Conservation (phyloP, 169 alveolate genomes). For the Cryptosporidium sp. region DNA sequence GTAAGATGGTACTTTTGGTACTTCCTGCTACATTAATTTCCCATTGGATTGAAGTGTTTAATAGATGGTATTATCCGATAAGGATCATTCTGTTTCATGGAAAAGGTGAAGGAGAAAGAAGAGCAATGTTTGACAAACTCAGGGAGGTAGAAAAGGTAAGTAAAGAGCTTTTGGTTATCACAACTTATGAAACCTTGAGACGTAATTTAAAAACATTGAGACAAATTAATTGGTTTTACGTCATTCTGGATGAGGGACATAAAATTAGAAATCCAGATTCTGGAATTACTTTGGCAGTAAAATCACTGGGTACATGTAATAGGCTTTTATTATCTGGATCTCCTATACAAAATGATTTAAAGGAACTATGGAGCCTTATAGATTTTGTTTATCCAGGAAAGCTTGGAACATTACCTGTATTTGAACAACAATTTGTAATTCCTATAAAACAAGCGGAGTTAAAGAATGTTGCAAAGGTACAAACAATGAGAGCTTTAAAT, state of each 20-base stretch:
- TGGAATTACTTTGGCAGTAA: constrained; percentile 87
- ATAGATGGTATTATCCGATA: constrained; percentile 76
- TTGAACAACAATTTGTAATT: constrained; percentile 84
- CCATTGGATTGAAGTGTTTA: constrained; percentile 81
- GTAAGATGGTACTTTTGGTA: constrained; percentile 78
- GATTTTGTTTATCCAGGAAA: constrained; percentile 94
- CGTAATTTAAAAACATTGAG: constrained; percentile 75
- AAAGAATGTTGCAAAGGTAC: constrained; percentile 54
- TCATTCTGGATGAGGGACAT: constrained; percentile 95
- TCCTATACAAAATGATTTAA: constrained; percentile 92
- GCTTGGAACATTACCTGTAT: constrained; percentile 87
- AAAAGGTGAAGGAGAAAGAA: constrained; percentile 49
- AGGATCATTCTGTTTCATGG: constrained; percentile 18
- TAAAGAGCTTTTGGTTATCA: constrained; percentile 65
- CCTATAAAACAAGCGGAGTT: constrained; percentile 77
- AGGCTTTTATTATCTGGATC: constrained; percentile 92
- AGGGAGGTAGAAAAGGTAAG: background rate
- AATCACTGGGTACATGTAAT: constrained; percentile 85
- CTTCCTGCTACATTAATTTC: constrained; percentile 81
- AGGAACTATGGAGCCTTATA: constrained; percentile 94
- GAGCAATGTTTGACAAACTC: constrained; percentile 34
- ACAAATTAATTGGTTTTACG: constrained; percentile 83
- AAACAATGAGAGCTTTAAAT: constrained; percentile 56
- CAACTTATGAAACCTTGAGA: constrained; percentile 82
- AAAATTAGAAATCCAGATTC: constrained; percentile 92